phyloP scores from a whole-genome alignment of 257 asterid genomes.

The Plectranthus barbatus region DNA sequence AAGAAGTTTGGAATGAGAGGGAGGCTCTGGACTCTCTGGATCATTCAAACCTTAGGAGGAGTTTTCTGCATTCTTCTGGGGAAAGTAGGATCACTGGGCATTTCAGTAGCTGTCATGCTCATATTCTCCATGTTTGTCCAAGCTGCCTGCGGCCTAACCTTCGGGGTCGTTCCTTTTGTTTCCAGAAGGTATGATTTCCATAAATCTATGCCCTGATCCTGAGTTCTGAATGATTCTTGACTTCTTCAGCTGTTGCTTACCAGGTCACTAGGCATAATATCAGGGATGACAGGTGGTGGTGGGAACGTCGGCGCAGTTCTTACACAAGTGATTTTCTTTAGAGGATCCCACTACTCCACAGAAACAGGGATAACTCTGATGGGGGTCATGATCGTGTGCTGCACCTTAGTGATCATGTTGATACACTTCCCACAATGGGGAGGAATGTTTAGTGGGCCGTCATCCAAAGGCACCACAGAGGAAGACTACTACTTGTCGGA shows the following conservation, averaged over 20 bases:
- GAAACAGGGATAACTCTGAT: constrained; percentile 59
- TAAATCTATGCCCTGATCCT: too few relatives aligned
- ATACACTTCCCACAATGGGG: constrained; percentile 91
- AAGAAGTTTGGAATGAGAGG: constrained; percentile 75
- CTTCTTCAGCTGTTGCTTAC: neutral
- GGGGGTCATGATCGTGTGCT: constrained; percentile 70
- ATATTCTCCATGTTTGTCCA: constrained; percentile 68
- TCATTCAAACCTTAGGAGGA: constrained; percentile 63
- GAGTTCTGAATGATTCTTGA: neutral
- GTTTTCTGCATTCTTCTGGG: constrained; percentile 57
- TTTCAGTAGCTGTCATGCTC: constrained; percentile 55
- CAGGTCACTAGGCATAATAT: constrained; percentile 68
- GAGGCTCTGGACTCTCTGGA: constrained; percentile 62
- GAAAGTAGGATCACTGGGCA: constrained; percentile 40
- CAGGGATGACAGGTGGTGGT: constrained; percentile 87
- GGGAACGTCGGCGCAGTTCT: constrained; percentile 75
- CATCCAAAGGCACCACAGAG: constrained; percentile 49
- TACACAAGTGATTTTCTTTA: constrained; percentile 66
- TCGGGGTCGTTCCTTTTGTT: constrained; percentile 71
- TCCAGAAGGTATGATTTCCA: constrained; percentile 56
- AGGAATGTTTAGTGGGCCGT: constrained; percentile 69
- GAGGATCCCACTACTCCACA: constrained; percentile 59
- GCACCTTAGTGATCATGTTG: constrained; percentile 35
- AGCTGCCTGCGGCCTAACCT: constrained; percentile 85
- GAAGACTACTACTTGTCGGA: constrained; percentile 77